phyloP scores from a whole-genome alignment of 2,329 filamentous ascomycete genomes.

The Penicillium sp. region DNA sequence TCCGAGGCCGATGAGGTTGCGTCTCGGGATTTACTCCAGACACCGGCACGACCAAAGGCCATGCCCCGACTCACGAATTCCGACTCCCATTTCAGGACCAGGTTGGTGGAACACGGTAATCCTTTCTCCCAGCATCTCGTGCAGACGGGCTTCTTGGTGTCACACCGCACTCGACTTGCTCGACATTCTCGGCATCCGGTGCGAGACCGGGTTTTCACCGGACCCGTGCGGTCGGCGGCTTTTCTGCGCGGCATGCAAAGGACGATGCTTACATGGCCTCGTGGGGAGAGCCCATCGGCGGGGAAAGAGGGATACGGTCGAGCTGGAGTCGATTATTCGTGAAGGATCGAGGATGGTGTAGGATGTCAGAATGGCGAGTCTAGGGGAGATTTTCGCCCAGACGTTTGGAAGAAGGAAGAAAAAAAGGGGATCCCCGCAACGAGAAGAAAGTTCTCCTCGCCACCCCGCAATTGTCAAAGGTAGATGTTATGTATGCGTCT shows the following conservation, averaged over 20 bases:
- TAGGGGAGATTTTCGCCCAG: too few relatives aligned
- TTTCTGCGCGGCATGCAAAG: constrained; percentile 38
- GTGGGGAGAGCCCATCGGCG: constrained; percentile 2
- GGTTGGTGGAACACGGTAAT: constrained; percentile 36
- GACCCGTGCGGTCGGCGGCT: constrained; percentile 35
- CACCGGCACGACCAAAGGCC: constrained; percentile 44
- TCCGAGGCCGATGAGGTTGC: constrained; percentile 17
- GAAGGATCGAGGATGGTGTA: neutral
- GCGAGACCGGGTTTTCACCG: constrained; percentile 40
- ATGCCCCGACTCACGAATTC: constrained; percentile 43
- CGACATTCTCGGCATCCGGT: constrained; percentile 44
- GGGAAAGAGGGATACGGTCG: neutral
- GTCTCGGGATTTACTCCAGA: constrained; percentile 38
- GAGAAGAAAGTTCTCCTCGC: too few relatives aligned
- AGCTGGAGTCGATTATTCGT: neutral
- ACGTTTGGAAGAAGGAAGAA: too few relatives aligned
- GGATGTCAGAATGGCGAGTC: too few relatives aligned
- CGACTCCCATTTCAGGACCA: constrained; percentile 40
- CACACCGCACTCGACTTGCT: constrained; percentile 42
- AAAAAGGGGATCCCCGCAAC: too few relatives aligned
- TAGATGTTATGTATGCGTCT: too few relatives aligned
- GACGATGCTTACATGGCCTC: constrained; percentile 27
- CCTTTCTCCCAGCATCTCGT: constrained; percentile 37
- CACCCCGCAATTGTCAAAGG: too few relatives aligned
- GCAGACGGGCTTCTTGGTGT: constrained; percentile 39